Evolutionary conservation across 768 basidiomycete genomes (phyloP).

Genomic region (Russula griseocarnosa): DNA sequence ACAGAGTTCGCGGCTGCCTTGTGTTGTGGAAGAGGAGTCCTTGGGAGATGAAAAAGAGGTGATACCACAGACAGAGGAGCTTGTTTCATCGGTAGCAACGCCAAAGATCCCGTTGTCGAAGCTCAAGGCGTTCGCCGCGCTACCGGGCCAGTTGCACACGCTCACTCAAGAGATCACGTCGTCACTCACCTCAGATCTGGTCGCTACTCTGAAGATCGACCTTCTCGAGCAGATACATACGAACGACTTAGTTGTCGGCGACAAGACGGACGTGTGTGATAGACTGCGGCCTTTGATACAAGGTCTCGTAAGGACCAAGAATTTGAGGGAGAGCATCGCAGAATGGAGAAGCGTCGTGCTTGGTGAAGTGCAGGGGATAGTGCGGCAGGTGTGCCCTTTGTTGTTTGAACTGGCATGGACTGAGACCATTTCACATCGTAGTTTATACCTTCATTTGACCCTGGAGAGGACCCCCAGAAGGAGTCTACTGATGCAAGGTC

Average conservation of each 20-base stretch:
- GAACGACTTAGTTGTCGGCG: background rate
- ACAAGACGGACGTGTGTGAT: constrained; percentile 45
- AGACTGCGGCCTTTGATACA: constrained; percentile 67
- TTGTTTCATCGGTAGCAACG: background rate
- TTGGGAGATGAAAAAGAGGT: constrained; percentile 25
- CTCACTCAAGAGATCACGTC: constrained; percentile 72
- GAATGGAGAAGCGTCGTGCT: constrained; percentile 71
- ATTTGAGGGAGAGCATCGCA: constrained; percentile 60
- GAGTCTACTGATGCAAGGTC: constrained; percentile 23
- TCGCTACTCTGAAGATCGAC: constrained; percentile 65
- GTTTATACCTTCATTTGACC: constrained; percentile 58
- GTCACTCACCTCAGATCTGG: constrained; percentile 73
- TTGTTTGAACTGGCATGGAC: background rate
- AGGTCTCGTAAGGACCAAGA: constrained; percentile 71
- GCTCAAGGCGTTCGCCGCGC: constrained; percentile 64
- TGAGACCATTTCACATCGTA: constrained; percentile 30
- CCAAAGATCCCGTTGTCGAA: constrained; percentile 56
- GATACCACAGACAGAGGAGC: constrained; percentile 23
- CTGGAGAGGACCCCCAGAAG: constrained; percentile 47
- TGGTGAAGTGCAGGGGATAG: constrained; percentile 51
- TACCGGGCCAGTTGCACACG: constrained; percentile 68
- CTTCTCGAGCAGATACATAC: constrained; percentile 49
- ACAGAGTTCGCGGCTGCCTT: constrained; percentile 12
- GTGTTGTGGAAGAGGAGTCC: constrained; percentile 38
- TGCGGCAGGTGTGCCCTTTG: constrained; percentile 52